Conservation (phyloP, 805 yeast genomes). For the Ogataea methylovora region DNA sequence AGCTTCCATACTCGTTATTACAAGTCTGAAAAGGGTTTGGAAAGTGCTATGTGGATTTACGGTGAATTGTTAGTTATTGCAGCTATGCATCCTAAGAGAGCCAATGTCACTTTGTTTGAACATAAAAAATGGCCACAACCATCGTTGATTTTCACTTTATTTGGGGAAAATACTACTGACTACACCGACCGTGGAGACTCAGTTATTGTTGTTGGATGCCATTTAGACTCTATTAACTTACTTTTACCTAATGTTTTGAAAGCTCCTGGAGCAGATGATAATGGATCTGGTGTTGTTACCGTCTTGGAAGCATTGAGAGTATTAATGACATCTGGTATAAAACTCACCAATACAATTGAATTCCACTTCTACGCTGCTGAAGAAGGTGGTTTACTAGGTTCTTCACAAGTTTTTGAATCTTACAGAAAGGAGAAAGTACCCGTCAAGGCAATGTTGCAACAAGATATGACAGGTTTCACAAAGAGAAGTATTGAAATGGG, state of each 20-base stretch:
- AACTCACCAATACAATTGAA: slow-evolving; percentile 58
- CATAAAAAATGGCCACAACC: slow-evolving; percentile 75
- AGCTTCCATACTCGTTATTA: slow-evolving; percentile 73
- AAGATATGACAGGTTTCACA: slow-evolving; percentile 88
- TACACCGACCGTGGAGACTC: slow-evolving; percentile 24
- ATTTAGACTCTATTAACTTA: slow-evolving; percentile 78
- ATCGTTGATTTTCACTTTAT: slow-evolving; percentile 61
- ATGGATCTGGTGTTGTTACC: slow-evolving; percentile 83
- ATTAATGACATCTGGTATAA: slow-evolving; percentile 23
- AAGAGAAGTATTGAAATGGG: slow-evolving; percentile 41
- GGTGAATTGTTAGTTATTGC: slow-evolving; percentile 31
- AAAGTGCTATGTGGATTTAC: slow-evolving; percentile 66
- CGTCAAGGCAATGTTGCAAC: slow-evolving; percentile 83
- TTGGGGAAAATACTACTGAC: slow-evolving; percentile 37
- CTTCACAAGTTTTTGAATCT: slow-evolving; percentile 62
- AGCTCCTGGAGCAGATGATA: slow-evolving; percentile 96
- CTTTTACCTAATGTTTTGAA: slow-evolving; percentile 56
- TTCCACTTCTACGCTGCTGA: slow-evolving; percentile 96
- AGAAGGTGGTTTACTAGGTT: slow-evolving; percentile 87
- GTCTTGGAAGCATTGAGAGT: slow-evolving; percentile 68
- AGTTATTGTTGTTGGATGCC: slow-evolving; percentile 76
- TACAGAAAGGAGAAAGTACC: slow-evolving; percentile 38
- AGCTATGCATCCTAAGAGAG: slow-evolving; percentile 13
- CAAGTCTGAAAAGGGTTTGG: slow-evolving; percentile 60
- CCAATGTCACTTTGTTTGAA: slow-evolving; percentile 38